Evolutionary conservation across 176 grass and related monocot species (phyloP).

Genomic region (Lolium multiflorum): DNA sequence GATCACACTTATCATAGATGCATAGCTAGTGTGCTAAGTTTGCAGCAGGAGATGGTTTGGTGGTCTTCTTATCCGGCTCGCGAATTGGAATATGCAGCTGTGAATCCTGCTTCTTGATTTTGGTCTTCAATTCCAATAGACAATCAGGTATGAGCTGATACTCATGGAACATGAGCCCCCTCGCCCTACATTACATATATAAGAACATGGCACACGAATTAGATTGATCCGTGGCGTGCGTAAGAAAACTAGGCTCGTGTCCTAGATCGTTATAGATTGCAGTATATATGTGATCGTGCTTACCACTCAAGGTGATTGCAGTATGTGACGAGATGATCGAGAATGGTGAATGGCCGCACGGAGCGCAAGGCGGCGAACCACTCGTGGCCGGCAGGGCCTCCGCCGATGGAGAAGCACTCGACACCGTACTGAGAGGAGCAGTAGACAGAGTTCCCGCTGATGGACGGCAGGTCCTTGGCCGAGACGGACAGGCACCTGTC

Average conservation of each 20-base stretch:
- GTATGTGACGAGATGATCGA: conserved; percentile 42
- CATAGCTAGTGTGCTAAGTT: not conserved
- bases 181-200: not conserved
- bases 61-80: not conserved
- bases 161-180: conserved; percentile 39
- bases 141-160: not conserved
- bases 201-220: not conserved
- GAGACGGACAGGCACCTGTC: conserved; percentile 29
- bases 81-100: not conserved
- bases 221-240: not conserved
- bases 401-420: not conserved
- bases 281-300: not conserved
- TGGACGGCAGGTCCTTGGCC: conserved; percentile 1
- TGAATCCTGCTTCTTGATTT: not conserved
- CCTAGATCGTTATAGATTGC: not conserved
- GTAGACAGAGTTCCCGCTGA: conserved; percentile 8
- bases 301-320: conserved; percentile 34
- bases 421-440: not conserved
- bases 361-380: not conserved
- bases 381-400: not conserved
- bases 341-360: conserved; percentile 27
- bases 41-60: not conserved
- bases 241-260: not conserved
- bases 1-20: not conserved
- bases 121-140: not conserved